A percentile compares a stretch with the other conserved stretches of the same genome.
phyloP scores from a whole-genome alignment of 331 rosid genomes.

The Quercus tomentella region DNA sequence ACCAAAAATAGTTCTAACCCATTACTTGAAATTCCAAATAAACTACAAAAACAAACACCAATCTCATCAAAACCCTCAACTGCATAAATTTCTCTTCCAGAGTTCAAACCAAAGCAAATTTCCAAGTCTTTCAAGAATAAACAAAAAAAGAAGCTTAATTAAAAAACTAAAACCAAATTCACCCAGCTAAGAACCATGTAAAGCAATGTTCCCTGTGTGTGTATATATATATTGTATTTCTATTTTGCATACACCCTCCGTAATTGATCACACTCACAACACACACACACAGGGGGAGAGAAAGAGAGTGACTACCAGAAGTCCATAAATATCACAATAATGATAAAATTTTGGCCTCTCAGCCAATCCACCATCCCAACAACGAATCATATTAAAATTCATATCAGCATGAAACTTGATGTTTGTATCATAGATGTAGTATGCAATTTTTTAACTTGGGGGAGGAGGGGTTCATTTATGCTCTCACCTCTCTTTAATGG shows the following conservation, averaged over 20 bases:
- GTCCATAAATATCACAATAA: slow-evolving; percentile 83
- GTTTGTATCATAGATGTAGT: slow-evolving; percentile 72
- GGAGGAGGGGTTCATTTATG: too few relatives aligned
- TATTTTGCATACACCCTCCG: too few relatives aligned
- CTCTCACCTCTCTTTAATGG: background rate
- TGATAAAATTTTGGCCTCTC: slow-evolving; percentile 91
- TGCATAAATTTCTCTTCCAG: background rate
- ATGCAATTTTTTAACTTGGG: background rate
- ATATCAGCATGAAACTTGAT: slow-evolving; percentile 89
- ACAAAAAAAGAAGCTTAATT: background rate
- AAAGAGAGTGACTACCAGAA: slow-evolving; percentile 55
- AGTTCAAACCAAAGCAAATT: slow-evolving; percentile 7
- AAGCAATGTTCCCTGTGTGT: too few relatives aligned
- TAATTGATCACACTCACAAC: too few relatives aligned
- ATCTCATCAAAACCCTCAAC: background rate
- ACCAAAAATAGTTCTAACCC: background rate
- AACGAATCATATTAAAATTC: slow-evolving; percentile 95
- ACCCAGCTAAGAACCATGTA: slow-evolving; percentile 55
- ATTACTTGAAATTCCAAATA: slow-evolving; percentile 2
- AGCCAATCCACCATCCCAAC: slow-evolving; percentile 96
- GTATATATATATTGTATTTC: too few relatives aligned
- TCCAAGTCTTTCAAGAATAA: background rate
- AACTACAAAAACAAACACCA: slow-evolving; percentile 9
- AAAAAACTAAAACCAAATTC: background rate
- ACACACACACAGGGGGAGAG: slow-evolving; percentile 1